A percentile compares a stretch with the other conserved stretches of the same genome.
phyloP scores from a whole-genome alignment of 768 basidiomycete species.

The Thelephora ganbajun region DNA sequence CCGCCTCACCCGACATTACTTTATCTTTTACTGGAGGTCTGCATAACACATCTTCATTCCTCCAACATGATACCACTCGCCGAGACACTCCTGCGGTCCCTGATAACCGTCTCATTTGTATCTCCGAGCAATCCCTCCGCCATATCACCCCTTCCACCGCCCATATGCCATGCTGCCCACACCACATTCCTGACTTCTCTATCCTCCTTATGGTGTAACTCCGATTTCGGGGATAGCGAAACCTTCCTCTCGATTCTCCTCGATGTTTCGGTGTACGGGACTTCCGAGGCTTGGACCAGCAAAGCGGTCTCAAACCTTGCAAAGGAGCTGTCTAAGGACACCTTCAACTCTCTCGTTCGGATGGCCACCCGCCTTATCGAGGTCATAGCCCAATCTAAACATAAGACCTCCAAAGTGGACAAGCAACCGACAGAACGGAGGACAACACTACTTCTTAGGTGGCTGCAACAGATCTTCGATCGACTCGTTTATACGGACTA shows the following conservation, averaged over 20 bases:
- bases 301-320: conserved; percentile 26
- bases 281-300: conserved; percentile 25
- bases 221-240: conserved; percentile 10
- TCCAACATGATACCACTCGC: conserved; percentile 30
- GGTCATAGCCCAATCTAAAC: not conserved
- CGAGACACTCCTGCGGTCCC: conserved; percentile 23
- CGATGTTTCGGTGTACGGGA: conserved; percentile 14
- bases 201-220: conserved; percentile 22
- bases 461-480: not conserved
- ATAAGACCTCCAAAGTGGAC: not conserved
- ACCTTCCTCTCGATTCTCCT: conserved; percentile 21
- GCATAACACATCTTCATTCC: conserved; percentile 16
- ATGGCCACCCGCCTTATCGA: conserved; percentile 17
- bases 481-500: not conserved
- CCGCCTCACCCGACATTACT: conserved; percentile 35
- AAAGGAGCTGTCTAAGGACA: conserved; percentile 15
- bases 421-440: not conserved
- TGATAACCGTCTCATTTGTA: conserved; percentile 26
- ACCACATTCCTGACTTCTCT: conserved; percentile 32
- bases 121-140: conserved; percentile 11
- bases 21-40: conserved; percentile 34
- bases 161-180: conserved; percentile 31
- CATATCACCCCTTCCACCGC: conserved; percentile 11
- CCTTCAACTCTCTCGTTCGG: conserved; percentile 20
- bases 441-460: not conserved